Evolutionary conservation across 73 alveolate species (phyloP).

Genomic region (Paraurostyla sp.): DNA sequence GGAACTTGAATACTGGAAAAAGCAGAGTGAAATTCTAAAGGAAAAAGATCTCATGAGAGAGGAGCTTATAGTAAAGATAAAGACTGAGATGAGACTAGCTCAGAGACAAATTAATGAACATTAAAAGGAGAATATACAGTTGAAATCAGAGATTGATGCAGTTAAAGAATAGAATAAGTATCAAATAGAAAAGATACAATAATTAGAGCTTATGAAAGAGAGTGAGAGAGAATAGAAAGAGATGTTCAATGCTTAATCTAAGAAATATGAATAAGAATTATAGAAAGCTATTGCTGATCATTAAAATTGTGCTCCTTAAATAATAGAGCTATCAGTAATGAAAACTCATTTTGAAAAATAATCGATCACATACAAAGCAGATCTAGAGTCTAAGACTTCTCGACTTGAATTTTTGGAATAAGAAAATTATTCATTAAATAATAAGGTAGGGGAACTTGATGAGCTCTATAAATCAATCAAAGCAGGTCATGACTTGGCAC

Average conservation of each 20-base stretch:
- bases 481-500: constrained; percentile 23
- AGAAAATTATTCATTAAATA: neutral
- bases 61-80: constrained; percentile 26
- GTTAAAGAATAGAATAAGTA: constrained; percentile 37
- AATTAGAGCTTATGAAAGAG: neutral
- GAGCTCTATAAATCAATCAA: neutral
- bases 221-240: neutral
- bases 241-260: neutral
- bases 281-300: neutral
- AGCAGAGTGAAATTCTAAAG: neutral
- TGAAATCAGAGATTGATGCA: neutral
- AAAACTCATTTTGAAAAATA: constrained; percentile 15
- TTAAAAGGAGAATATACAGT: neutral
- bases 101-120: constrained; percentile 5
- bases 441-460: neutral
- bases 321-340: constrained; percentile 32
- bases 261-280: neutral
- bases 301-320: constrained; percentile 26
- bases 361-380: neutral
- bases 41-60: constrained; percentile 34
- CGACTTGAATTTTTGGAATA: neutral
- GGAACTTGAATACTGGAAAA: constrained; percentile 40
- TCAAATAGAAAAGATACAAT: neutral
- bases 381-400: constrained; percentile 1
- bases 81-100: constrained; percentile 37